Evolutionary conservation across 768 basidiomycete genomes (phyloP), one percentile per base, ranked within the genome.

Genomic region (Suillus decipiens): DNA sequence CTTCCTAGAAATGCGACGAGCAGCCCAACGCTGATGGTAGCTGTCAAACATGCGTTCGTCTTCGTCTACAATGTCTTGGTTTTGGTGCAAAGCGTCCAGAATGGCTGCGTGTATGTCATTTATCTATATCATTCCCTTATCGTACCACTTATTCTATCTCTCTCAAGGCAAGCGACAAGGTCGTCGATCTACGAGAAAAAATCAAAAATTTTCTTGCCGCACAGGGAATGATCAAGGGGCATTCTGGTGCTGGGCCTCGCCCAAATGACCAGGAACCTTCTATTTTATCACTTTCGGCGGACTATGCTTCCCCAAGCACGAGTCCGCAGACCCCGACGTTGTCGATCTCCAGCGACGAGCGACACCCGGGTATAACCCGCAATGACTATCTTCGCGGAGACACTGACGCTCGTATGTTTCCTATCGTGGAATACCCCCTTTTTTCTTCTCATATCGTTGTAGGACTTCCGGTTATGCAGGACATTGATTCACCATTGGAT

Each of bases 141-240:
- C 61, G 24, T 51, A 28, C 56, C 22, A 51, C 69, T 67, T 61
- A 71, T 62, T 54, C 17, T 66, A 8, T 43, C 61, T 34, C 67
- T 28, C 67, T n/a, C 31, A n/a, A 93, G 91, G 89, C 91, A 73
- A 86, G 79, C 68, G 82, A 84, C 65, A 88, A 86, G 64, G 90
- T 92, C 4, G 71, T 82, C 41, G 84, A 85, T 64, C 78, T 92
- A 45, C 83, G 91, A 61, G 89, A 91, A 68, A 89, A 86, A 77
- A 93, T 92, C 71, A 93, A 93, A 77, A 76, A 78, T 1, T 90
- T 91, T 70, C 82, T 93, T 28, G 89, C 89, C 0, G 84, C 89
- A 0, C 90, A 93, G 73, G 92, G 92, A 55, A 91, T 93, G 90
- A 93, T 94, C 76, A 93, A 93, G 76, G 92, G 92, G 34, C 91